A percentile compares a stretch with the other conserved stretches of the same genome.
phyloP scores from a whole-genome alignment of 306 rosid genomes.

The Sicyos edulis region DNA sequence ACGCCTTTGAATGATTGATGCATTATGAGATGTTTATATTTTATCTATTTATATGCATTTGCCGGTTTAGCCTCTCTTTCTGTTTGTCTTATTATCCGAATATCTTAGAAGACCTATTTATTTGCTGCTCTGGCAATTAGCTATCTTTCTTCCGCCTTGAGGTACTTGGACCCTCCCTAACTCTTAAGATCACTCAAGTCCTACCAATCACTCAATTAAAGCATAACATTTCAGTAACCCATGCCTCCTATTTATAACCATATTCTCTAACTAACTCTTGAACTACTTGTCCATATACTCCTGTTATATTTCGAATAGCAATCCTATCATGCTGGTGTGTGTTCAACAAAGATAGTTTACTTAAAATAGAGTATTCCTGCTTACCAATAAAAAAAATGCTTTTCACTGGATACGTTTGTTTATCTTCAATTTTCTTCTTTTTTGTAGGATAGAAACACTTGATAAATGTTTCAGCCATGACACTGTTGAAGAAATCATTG shows the following conservation, averaged over 20 bases:
- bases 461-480: conserved; percentile 76
- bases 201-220: too few species aligned
- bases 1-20: background rate
- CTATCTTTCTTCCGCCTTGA: too few species aligned
- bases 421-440: conserved; percentile 20
- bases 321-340: background rate
- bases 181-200: too few species aligned
- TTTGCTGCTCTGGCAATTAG: background rate
- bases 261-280: too few species aligned
- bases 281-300: too few species aligned
- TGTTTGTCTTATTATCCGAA: background rate
- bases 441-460: conserved; percentile 57
- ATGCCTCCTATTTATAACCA: too few species aligned
- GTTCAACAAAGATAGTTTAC: background rate
- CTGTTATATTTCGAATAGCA: too few species aligned
- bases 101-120: background rate
- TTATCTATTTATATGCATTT: background rate
- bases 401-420: background rate
- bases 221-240: too few species aligned
- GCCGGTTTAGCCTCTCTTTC: background rate
- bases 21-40: background rate
- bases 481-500: conserved; percentile 82
- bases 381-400: background rate
- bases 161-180: too few species aligned
- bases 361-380: background rate